Conservation (phyloP, 352 stramenopile genomes). For the Globisporangium ultimum region DNA sequence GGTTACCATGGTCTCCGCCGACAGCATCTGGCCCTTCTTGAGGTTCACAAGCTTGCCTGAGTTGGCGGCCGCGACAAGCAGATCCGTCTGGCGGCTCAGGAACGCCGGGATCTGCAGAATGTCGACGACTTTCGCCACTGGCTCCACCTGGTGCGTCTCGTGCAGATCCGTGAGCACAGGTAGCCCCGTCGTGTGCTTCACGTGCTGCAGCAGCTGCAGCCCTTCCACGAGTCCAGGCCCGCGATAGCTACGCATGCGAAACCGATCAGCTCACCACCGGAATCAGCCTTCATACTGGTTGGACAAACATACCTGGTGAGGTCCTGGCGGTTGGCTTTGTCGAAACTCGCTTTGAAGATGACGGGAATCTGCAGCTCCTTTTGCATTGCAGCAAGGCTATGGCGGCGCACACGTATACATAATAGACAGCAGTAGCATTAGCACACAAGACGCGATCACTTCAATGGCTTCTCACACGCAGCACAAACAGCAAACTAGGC, state of each 20-base stretch:
- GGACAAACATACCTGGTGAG: constrained; percentile 31
- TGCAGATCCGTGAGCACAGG: constrained; percentile 85
- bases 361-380: constrained; percentile 64
- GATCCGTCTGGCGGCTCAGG: constrained; percentile 86
- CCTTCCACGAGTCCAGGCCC: constrained; percentile 68
- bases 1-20: constrained; percentile 72
- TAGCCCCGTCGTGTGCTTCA: constrained; percentile 68
- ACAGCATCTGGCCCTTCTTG: constrained; percentile 89
- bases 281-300: neutral
- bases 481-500: too few relatives aligned
- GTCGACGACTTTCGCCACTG: constrained; percentile 68
- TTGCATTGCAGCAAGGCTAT: constrained; percentile 52
- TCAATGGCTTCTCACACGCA: too few relatives aligned
- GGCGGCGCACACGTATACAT: neutral
- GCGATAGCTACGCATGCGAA: constrained; percentile 44
- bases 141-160: constrained; percentile 74
- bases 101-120: constrained; percentile 88
- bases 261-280: neutral
- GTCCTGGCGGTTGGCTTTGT: constrained; percentile 88
- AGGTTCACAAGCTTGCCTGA: constrained; percentile 82
- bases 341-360: constrained; percentile 89
- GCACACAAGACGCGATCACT: too few relatives aligned
- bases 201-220: constrained; percentile 67
- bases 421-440: neutral
- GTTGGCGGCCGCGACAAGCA: constrained; percentile 72